Conservation (phyloP, 2,329 filamentous ascomycete species). For the Calonectria multiphialidica region DNA sequence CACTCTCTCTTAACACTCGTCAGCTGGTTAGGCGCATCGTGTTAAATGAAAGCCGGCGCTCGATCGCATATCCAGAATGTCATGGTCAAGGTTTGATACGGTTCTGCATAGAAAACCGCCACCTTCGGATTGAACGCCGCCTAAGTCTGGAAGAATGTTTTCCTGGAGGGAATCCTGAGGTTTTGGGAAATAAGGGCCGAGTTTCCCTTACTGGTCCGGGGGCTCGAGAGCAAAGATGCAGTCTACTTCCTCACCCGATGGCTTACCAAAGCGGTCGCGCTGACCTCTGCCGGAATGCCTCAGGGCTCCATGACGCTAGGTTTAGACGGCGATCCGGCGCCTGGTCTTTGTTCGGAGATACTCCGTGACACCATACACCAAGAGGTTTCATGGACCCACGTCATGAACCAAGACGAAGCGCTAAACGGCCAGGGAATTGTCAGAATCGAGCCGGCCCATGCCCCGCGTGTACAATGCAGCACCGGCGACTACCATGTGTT, state of each 20-base stretch:
- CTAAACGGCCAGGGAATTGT: too few relatives aligned
- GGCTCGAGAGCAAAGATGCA: not conserved
- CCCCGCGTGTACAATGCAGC: too few relatives aligned
- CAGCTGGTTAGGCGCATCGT: not conserved
- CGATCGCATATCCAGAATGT: not conserved
- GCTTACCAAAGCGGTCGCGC: not conserved
- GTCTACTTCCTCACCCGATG: not conserved
- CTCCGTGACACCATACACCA: not conserved
- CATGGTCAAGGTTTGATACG: constrained; percentile 11
- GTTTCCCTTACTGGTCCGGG: not conserved
- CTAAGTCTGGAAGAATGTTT: not conserved
- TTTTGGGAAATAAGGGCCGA: constrained; percentile 24
- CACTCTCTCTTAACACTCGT: not conserved
- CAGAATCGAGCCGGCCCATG: too few relatives aligned
- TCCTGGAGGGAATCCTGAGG: constrained; percentile 23
- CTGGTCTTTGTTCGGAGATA: not conserved
- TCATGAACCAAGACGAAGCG: not conserved
- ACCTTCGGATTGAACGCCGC: constrained; percentile 25
- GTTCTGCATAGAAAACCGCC: constrained; percentile 17
- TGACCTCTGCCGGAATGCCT: not conserved
- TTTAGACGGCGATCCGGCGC: not conserved
- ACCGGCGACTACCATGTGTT: too few relatives aligned
- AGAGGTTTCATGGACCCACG: not conserved
- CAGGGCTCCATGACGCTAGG: not conserved
- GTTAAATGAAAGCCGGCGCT: constrained; percentile 17